Evolutionary conservation across 768 basidiomycete genomes (phyloP).

Genomic region (Phanerodontia chrysosporium): DNA sequence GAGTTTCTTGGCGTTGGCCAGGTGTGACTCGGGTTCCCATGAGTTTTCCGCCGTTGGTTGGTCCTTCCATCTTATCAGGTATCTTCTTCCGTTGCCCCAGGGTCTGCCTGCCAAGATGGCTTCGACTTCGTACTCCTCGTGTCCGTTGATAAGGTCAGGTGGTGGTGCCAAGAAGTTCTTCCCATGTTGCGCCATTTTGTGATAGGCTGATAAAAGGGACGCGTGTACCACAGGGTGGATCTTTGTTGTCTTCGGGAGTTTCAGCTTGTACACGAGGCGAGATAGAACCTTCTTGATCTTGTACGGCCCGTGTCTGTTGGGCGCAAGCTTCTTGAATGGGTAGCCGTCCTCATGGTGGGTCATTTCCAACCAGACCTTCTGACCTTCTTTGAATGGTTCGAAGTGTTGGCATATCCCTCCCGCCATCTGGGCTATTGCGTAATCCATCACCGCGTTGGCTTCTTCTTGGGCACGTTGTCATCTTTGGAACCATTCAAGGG

Average conservation of each 20-base stretch:
- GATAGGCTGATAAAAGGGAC: slow-evolving; percentile 6
- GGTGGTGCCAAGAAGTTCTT: slow-evolving; percentile 1
- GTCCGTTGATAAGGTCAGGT: slow-evolving; percentile 7
- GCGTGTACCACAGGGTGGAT: slow-evolving; percentile 15
- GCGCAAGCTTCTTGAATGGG: neutral
- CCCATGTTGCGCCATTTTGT: slow-evolving; percentile 5
- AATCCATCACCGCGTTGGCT: neutral
- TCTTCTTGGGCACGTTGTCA: slow-evolving; percentile 19
- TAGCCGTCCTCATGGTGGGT: neutral
- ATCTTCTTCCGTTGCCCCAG: neutral
- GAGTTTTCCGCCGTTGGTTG: neutral
- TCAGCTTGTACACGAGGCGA: slow-evolving; percentile 2
- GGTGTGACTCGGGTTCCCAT: slow-evolving; percentile 1
- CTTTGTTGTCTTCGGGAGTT: slow-evolving; percentile 5
- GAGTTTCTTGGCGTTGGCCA: neutral
- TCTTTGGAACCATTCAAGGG: slow-evolving; percentile 26
- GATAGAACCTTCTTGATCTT: neutral
- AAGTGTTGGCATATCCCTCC: neutral
- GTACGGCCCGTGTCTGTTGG: neutral
- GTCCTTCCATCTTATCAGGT: neutral
- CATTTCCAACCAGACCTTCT: neutral
- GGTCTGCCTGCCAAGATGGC: neutral
- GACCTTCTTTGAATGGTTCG: neutral
- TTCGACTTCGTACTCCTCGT: slow-evolving; percentile 13
- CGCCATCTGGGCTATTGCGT: neutral